Evolutionary conservation across 257 asterid genomes (phyloP), one percentile per base, ranked within the genome.

Genomic region (Leptodermis oblonga): DNA sequence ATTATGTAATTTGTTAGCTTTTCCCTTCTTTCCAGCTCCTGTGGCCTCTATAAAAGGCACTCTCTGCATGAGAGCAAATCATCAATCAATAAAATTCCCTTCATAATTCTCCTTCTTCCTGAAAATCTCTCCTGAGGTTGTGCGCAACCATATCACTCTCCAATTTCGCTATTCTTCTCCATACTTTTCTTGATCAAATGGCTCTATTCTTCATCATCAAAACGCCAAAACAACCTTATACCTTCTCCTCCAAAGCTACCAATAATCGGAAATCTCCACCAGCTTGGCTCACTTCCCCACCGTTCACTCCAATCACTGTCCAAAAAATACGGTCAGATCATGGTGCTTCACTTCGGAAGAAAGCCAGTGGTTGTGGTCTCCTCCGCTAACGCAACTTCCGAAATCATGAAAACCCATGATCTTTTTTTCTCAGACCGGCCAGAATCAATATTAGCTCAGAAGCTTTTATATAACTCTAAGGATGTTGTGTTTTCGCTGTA

Each of bases 221-320:
- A 23, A 25, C 31, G 1, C 14, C 65, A 10, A 59, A 37, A 28
- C n/a, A 71, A 43, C 0, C 45, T 49, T 4, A 83, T 83, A 5
- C 86, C 88, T 8, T 83, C 85, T 11, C 88, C 90, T 12, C 67
- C 41, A 62, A 79, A 65, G 72, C 73, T 85, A 2, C 86, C 85
- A 0, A 71, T 84, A 4, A 1, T 82, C 5, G 84, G 87, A 34
- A 82, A 85, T 68, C 80, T 80, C 37, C 81, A 73, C 13, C 89
- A 84, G 14, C 62, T 84, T 0, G 69, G 75, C 31, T 43, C 72
- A 11, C 22, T 49, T 22, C 77, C 84, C 12, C 87, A 80, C 73
- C 82, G 39, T 0, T 33, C 74, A 0, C 79, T 83, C 45, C 82
- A 54, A 0, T 8, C 63, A 15, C 4, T 78, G 10, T 76, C 81